Evolutionary conservation across 768 basidiomycete species (phyloP), one percentile per base, ranked within the genome.

Genomic region (Mycena sanguinolenta): DNA sequence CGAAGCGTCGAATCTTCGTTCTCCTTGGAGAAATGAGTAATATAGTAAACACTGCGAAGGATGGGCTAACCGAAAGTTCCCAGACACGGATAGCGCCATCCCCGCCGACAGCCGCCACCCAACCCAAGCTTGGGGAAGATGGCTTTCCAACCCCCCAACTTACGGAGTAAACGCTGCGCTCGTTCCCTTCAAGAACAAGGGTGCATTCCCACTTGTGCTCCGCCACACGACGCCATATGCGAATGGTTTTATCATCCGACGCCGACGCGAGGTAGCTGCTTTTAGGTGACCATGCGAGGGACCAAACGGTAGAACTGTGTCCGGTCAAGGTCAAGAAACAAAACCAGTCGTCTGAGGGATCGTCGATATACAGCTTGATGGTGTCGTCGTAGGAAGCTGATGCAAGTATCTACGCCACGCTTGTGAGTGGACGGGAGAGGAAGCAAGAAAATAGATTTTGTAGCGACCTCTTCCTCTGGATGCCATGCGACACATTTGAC

Each of bases 331-430:
- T 97, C 67, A 89, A 79, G 72, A 96, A 93, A 76, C 92, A 92
- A 75, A 88, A 94, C 96, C 98, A 99, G 79, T 99, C 98, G 70
- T 97, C 95, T 30, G 90, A 89, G 0, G 95, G 95, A 78, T 98
- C 97, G 75, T 99, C 96, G 63, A 94, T 82, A 80, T 97, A 96
- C 32, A 99, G 89, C 70, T 95, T 95, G 79, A 99, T 93, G 2
- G 94, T 95, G 74, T 98, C 97, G 77, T 99, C 98, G 82, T 99
- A 99, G 0, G 97, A 98, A 4, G 91, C 95, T 2, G 97, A 98
- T 30, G 97, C 97, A 63, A 99, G 91, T 71, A 98, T 95, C 94
- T 97, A 81, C 76, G 69, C 75, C 78, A 38, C 30, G 71, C 75
- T 73, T 71, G 60, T 69, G 70, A 73, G 71, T 55, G 36, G 57